Evolutionary conservation across 768 basidiomycete species (phyloP).

Genomic region (Pleurotus platypus): DNA sequence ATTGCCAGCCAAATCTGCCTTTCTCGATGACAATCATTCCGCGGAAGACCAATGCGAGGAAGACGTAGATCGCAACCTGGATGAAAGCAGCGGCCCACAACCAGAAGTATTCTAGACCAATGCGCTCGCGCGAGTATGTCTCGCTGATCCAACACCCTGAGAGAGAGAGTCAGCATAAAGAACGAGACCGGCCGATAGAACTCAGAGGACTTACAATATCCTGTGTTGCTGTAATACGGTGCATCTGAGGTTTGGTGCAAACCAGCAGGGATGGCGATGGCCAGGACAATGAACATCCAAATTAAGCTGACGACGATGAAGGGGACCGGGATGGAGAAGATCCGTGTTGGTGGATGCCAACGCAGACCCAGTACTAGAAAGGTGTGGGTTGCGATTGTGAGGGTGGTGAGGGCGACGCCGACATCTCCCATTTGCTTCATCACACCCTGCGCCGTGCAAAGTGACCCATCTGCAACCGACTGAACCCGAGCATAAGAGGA

Average conservation of each 20-base stretch:
- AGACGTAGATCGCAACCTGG: slow-evolving; percentile 33
- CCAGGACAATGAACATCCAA: slow-evolving; percentile 30
- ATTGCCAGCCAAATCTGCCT: neutral
- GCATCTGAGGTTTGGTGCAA: slow-evolving; percentile 21
- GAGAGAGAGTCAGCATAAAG: neutral
- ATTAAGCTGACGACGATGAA: slow-evolving; percentile 25
- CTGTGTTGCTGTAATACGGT: slow-evolving; percentile 32
- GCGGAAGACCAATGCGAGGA: slow-evolving; percentile 29
- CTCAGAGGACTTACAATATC: slow-evolving; percentile 22
- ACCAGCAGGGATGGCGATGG: slow-evolving; percentile 27
- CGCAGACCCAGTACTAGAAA: slow-evolving; percentile 33
- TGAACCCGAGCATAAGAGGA: slow-evolving; percentile 8
- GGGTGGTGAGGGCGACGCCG: slow-evolving; percentile 24
- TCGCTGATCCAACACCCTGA: slow-evolving; percentile 43
- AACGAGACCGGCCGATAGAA: neutral
- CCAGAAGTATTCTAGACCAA: slow-evolving; percentile 41
- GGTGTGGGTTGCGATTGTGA: slow-evolving; percentile 36
- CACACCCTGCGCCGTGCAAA: slow-evolving; percentile 34
- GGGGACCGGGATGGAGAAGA: slow-evolving; percentile 16
- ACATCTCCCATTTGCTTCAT: slow-evolving; percentile 38
- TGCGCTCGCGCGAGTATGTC: slow-evolving; percentile 27
- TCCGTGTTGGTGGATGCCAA: slow-evolving; percentile 14
- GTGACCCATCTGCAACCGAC: slow-evolving; percentile 24
- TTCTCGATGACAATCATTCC: slow-evolving; percentile 1
- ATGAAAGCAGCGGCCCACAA: slow-evolving; percentile 36